Percentiles rank a stretch among this genome's conserved stretches.
phyloP scores from a whole-genome alignment of 2,329 filamentous ascomycete species.

The Aspergillus felis region DNA sequence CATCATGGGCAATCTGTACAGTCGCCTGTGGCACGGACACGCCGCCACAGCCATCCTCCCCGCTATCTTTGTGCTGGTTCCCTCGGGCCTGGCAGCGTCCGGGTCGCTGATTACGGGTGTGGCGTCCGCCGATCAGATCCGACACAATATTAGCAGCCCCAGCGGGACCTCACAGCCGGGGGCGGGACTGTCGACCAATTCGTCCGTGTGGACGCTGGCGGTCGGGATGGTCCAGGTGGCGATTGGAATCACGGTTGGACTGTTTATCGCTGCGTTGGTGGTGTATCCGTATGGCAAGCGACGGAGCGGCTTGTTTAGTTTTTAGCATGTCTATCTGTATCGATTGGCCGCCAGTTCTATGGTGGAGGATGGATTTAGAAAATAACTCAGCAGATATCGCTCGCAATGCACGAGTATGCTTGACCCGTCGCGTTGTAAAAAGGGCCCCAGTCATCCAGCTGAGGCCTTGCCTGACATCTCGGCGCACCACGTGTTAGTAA shows the following conservation, averaged over 20 bases:
- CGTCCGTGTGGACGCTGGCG: conserved; percentile 41
- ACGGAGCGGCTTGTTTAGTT: conserved; percentile 45
- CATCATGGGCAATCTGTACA: conserved; percentile 74
- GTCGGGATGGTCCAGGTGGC: conserved; percentile 48
- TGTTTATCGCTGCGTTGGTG: conserved; percentile 45
- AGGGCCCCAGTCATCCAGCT: conserved; percentile 4
- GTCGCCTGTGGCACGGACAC: conserved; percentile 66
- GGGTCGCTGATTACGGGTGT: conserved; percentile 56
- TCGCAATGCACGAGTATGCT: conserved; percentile 11
- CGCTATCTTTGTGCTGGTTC: conserved; percentile 72
- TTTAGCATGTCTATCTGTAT: conserved; percentile 17
- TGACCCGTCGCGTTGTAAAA: conserved; percentile 5
- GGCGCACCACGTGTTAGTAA: too few relatives aligned
- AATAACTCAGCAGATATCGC: conserved; percentile 8
- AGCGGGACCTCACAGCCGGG: conserved; percentile 26
- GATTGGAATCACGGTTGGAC: conserved; percentile 45
- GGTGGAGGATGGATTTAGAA: neutral
- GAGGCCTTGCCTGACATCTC: neutral
- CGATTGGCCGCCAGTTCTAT: neutral
- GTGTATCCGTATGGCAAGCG: conserved; percentile 46
- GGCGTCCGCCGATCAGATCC: conserved; percentile 53
- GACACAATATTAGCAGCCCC: conserved; percentile 23
- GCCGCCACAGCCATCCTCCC: conserved; percentile 82
- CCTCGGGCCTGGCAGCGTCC: conserved; percentile 55
- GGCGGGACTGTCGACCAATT: conserved; percentile 22